Conservation (phyloP, 2,329 filamentous ascomycete genomes). For the Claviceps monticola region DNA sequence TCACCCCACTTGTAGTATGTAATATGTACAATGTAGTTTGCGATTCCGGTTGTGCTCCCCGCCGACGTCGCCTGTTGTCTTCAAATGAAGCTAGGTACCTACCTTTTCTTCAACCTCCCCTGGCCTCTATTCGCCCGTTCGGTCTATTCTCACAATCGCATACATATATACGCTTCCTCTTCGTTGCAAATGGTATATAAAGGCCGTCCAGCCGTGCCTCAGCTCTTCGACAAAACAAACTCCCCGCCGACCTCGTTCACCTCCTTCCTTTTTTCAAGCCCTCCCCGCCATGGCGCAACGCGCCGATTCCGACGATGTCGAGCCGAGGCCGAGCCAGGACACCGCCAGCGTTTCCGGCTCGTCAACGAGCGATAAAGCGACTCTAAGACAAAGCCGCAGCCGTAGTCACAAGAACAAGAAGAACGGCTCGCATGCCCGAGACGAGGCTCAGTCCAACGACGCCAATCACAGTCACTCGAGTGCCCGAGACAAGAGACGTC, state of each 20-base stretch:
- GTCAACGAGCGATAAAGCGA: conserved; percentile 17
- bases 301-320: conserved; percentile 13
- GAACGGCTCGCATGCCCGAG: conserved; percentile 10
- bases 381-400: conserved; percentile 12
- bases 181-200: too few relatives aligned
- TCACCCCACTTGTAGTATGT: too few relatives aligned
- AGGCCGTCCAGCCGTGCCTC: too few relatives aligned
- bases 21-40: too few relatives aligned
- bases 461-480: conserved; percentile 18
- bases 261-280: neutral
- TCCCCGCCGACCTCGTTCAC: neutral
- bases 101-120: too few relatives aligned
- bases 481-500: conserved; percentile 28
- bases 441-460: conserved; percentile 8
- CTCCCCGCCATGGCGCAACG: conserved; percentile 14
- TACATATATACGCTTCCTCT: too few relatives aligned
- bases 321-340: conserved; percentile 18
- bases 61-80: too few relatives aligned
- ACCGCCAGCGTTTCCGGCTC: conserved; percentile 15
- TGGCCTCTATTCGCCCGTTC: too few relatives aligned
- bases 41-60: too few relatives aligned
- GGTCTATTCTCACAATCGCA: too few relatives aligned
- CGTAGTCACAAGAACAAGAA: conserved; percentile 17
- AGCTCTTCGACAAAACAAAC: neutral
- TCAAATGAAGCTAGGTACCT: too few relatives aligned